phyloP scores from a whole-genome alignment of 148 eudicot genomes.

The Cornus florida region DNA sequence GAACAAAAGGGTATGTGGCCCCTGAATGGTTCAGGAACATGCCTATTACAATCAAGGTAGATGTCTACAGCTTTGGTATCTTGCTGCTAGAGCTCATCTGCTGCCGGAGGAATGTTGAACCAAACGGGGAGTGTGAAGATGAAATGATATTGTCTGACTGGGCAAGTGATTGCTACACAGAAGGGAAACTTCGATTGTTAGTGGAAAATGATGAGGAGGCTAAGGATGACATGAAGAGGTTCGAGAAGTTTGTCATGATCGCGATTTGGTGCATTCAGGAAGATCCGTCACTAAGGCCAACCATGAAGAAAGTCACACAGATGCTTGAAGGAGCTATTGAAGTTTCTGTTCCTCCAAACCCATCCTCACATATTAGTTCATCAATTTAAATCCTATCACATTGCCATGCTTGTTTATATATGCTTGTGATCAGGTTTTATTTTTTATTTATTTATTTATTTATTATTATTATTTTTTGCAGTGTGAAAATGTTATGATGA shows the following conservation, averaged over 20 bases:
- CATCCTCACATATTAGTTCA: constrained; percentile 17
- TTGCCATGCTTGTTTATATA: not conserved
- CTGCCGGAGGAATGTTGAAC: constrained; percentile 25
- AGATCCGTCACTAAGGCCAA: no score
- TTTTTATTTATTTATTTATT: no score
- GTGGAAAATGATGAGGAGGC: constrained; percentile 16
- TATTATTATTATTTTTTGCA: no score
- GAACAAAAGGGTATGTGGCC: constrained; percentile 29
- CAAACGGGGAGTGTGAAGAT: constrained; percentile 16
- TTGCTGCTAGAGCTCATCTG: constrained; percentile 16
- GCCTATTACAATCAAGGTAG: constrained; percentile 26
- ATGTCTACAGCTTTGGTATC: constrained; percentile 23
- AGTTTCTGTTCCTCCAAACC: no score
- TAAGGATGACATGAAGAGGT: constrained; percentile 5
- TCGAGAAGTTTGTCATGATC: constrained; percentile 27
- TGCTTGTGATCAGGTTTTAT: no score
- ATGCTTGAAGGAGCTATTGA: no score
- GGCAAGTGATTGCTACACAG: constrained; percentile 43
- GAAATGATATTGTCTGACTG: constrained; percentile 34
- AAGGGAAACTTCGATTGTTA: constrained; percentile 3
- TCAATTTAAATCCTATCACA: not conserved
- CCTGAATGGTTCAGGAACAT: constrained; percentile 27
- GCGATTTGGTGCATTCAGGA: constrained; percentile 52
- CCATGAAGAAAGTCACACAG: no score
- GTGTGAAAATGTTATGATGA: no score